Percentiles rank a stretch among this genome's conserved stretches.
These are phyloP conservation scores for Elsinoe necatrix DNA, from an alignment of 2,329 filamentous ascomycete species.

Conservation along the genomic window DNA sequence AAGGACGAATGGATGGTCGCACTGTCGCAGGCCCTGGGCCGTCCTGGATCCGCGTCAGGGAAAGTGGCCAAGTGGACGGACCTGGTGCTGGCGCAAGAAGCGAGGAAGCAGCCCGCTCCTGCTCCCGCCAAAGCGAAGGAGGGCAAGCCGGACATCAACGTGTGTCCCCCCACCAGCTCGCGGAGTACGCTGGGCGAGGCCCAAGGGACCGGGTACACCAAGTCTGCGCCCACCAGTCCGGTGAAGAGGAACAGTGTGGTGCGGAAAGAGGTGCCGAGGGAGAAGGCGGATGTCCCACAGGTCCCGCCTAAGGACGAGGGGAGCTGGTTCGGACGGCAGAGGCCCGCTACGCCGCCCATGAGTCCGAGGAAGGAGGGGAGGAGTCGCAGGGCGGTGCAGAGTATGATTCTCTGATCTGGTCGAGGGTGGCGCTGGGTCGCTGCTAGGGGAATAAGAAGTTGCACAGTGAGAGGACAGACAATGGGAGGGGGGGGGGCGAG, in stretches of 20 bases:
- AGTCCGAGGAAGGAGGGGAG: constrained; percentile 25
- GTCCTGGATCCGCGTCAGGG: constrained; percentile 39
- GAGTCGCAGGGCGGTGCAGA: constrained; percentile 30
- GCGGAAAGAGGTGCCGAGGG: constrained; percentile 16
- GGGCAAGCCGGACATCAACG: constrained; percentile 7
- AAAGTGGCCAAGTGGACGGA: constrained; percentile 52
- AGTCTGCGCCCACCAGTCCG: constrained; percentile 24
- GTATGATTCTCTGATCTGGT: constrained; percentile 31
- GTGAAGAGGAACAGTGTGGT: constrained; percentile 19
- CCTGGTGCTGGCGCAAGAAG: constrained; percentile 40
- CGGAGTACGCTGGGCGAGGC: constrained; percentile 15
- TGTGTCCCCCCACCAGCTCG: constrained; percentile 13
- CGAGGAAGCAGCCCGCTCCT: constrained; percentile 12
- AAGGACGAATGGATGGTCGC: constrained; percentile 95
- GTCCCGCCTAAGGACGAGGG: constrained; percentile 18
- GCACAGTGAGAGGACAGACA: background rate
- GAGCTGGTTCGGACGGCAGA: constrained; percentile 13
- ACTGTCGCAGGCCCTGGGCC: constrained; percentile 61
- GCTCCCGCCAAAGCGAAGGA: background rate
- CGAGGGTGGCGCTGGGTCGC: background rate
- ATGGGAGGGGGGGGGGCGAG: background rate
- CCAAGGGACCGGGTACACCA: constrained; percentile 25
- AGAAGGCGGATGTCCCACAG: constrained; percentile 16
- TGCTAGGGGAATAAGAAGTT: background rate
- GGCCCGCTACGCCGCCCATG: constrained; percentile 29